Evolutionary conservation across 345 rosid genomes (phyloP), one percentile per base, ranked within the genome.

Genomic region (Camelina hispida): DNA sequence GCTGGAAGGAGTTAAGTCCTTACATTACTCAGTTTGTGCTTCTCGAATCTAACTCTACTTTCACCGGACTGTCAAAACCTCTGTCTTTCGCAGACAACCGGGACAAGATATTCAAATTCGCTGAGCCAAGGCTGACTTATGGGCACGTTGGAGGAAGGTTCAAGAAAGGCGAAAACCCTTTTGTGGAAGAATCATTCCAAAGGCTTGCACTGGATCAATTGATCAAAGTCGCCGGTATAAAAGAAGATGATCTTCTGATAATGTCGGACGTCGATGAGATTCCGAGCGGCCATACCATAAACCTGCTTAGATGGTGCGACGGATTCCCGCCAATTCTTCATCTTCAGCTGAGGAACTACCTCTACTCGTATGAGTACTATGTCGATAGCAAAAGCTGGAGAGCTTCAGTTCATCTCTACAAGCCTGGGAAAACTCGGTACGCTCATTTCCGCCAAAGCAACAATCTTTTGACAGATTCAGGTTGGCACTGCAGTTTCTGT

Each of bases 401-500:
- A 73, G 97, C 98, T 66, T 89, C 98, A 0, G 77, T 89, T 58
- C 98, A 93, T 69, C 83, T 81, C 70, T 91, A 87, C 75, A 69
- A 82, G 80, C 64, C 79, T 2, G 88, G 94, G 20, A 87, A 83
- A 79, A 91, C 97, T 38, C 79, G 86, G 74, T 93, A 89, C 63
- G 92, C 93, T 34, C 98, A 93, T 76, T 91, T 66, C 66, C 87
- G 96, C 5, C 98, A 87, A 77, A 81, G 88, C 1, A 89, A 93
- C 81, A 5, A 75, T 35, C 81, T 93, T 7, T 74, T 93, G 72
- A 56, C 96, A 2, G 97, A 91, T 78, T 68, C 97, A 2, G 98
- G 98, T 14, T 93, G 97, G 98, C 97, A 91, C 74, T 93, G 98
- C 77, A 93, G 98, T 81, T 93, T 93, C 80, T 93, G 98, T 75